Evolutionary conservation across 1,284 basidiomycete genomes (phyloP), one percentile per base, ranked within the genome.

Genomic region (Heterobasidion irregulare): DNA sequence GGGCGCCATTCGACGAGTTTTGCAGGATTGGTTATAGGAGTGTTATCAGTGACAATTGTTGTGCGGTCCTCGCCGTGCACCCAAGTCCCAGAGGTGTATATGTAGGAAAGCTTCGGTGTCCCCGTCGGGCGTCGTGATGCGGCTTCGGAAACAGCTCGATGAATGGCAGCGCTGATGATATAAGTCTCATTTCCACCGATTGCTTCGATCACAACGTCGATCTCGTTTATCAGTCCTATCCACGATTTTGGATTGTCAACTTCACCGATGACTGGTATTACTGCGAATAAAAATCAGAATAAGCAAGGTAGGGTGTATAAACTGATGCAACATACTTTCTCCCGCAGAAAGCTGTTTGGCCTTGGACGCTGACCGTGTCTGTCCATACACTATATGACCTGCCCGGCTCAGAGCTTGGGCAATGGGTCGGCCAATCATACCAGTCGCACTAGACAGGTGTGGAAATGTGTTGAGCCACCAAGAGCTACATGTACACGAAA

Each of bases 351-450:
- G 68, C 46, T 63, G 57, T 50, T 72, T 71, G 0, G 69, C 72
- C 54, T 74, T 74, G 6, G 59, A 63, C 7, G 70, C 66, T 5
- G 70, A 72, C 38, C 80, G 74, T 0, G 77, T 77, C 12, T 72
- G 66, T 19, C 79, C 79, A 55, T 77, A 79, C 4, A 81, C 79
- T 32, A 73, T 70, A 58, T 82, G 77, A 0, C 80, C 80, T 0
- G 73, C 74, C n/a, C 79, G 73, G 5, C 72, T 66, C 49, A 79
- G 70, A 0, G 79, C 78, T 52, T 76, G 72, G 2, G 77, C 73
- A 19, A 70, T 70, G 6, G 77, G 75, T 8, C 72, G 63, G 7
- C 77, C 78, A 56, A 81, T 75, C 65, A 77, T 77, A 41, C 79
- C 79, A 47, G 53, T 16, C 15, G 53, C 53, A 26, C 53, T 53